Percentiles rank a stretch among this genome's conserved stretches.
Evolutionary conservation across 2,329 filamentous ascomycete genomes (phyloP).

Genomic region (Exophiala dermatitidis): DNA sequence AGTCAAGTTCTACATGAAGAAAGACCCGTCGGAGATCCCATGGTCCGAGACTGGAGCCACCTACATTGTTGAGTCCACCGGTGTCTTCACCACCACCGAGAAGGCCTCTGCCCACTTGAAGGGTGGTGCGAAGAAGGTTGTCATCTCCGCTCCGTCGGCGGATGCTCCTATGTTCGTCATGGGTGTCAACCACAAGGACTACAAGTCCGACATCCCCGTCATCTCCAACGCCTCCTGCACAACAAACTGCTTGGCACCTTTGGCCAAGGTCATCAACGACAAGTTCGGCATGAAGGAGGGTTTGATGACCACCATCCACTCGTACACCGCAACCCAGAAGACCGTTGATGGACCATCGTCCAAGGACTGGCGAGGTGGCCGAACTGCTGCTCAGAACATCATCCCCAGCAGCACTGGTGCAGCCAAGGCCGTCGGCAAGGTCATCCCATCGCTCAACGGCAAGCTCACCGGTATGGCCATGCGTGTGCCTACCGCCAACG

Average conservation of each 20-base stretch:
- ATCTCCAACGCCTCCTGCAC: conserved; percentile 99
- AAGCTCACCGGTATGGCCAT: conserved; percentile 99
- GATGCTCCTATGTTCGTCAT: conserved; percentile 99
- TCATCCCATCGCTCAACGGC: conserved; percentile 95
- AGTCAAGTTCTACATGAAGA: conserved; percentile 90
- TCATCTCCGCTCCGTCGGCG: conserved; percentile 53
- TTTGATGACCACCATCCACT: conserved; percentile 99
- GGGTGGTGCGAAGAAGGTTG: conserved; percentile 96
- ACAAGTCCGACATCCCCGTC: conserved; percentile 84
- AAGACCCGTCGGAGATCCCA: conserved; percentile 81
- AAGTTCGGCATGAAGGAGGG: conserved; percentile 96
- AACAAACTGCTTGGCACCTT: conserved; percentile 98
- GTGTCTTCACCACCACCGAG: conserved; percentile 97
- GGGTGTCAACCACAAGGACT: conserved; percentile 93
- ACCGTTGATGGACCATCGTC: conserved; percentile 93
- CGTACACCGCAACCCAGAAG: conserved; percentile 99
- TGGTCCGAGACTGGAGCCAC: conserved; percentile 81
- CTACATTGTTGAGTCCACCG: conserved; percentile 96
- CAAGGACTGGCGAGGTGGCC: conserved; percentile 99
- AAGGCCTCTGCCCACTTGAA: conserved; percentile 92
- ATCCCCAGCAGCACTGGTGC: conserved; percentile 98
- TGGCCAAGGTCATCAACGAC: conserved; percentile 99
- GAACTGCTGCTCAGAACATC: conserved; percentile 98
- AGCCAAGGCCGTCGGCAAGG: conserved; percentile 99
- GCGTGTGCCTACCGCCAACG: conserved; percentile 97